phyloP scores from a whole-genome alignment of 768 basidiomycete species.

The Trametes villosa region DNA sequence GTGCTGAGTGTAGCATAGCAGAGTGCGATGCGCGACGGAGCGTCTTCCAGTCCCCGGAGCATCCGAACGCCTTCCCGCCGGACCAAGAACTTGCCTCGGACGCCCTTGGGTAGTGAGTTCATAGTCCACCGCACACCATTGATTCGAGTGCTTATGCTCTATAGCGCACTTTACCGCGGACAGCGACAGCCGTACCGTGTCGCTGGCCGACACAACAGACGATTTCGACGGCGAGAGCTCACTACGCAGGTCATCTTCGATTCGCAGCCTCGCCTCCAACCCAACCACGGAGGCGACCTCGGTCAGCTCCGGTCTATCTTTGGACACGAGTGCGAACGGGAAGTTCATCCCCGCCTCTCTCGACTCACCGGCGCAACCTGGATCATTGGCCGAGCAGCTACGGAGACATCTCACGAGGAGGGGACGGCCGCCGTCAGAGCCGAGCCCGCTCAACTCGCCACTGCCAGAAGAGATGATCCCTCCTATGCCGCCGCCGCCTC shows the following conservation, averaged over 20 bases:
- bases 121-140: background rate
- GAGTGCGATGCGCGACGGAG: slow-evolving; percentile 65
- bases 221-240: slow-evolving; percentile 62
- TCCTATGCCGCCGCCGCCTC: slow-evolving; percentile 30
- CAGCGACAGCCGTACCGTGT: slow-evolving; percentile 17
- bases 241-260: slow-evolving; percentile 43
- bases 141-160: background rate
- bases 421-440: slow-evolving; percentile 47
- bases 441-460: slow-evolving; percentile 39
- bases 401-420: slow-evolving; percentile 58
- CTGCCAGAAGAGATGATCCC: slow-evolving; percentile 45
- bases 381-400: slow-evolving; percentile 65
- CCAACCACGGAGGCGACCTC: slow-evolving; percentile 61
- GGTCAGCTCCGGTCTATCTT: slow-evolving; percentile 49
- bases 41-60: slow-evolving; percentile 67
- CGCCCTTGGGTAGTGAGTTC: slow-evolving; percentile 19
- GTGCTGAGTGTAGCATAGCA: slow-evolving; percentile 31
- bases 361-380: slow-evolving; percentile 39
- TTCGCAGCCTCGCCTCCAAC: slow-evolving; percentile 50
- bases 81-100: slow-evolving; percentile 37
- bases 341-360: slow-evolving; percentile 2
- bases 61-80: slow-evolving; percentile 60
- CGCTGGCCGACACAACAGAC: slow-evolving; percentile 34
- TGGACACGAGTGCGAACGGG: slow-evolving; percentile 39
- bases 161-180: slow-evolving; percentile 26